Percentiles rank a stretch among this genome's conserved stretches.
phyloP scores from a whole-genome alignment of 1,284 basidiomycete genomes.

The Trichosporon faecale region DNA sequence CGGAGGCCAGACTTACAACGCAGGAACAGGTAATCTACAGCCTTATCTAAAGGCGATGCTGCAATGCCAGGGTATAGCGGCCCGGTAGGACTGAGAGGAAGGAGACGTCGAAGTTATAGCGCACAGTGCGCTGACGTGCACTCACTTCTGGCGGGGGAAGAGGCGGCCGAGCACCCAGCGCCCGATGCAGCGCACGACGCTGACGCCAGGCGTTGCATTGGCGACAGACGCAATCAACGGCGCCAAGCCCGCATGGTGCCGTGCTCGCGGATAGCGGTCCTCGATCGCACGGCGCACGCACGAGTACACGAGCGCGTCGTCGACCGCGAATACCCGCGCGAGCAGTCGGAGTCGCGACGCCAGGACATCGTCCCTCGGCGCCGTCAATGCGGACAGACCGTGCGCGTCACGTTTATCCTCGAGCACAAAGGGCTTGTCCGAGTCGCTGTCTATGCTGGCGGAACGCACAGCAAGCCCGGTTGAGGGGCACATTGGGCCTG shows the following conservation, averaged over 20 bases:
- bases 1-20: neutral
- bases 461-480: conserved; percentile 21
- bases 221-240: conserved; percentile 33
- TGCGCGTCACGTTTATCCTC: neutral
- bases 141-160: conserved; percentile 22
- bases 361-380: conserved; percentile 14
- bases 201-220: conserved; percentile 31
- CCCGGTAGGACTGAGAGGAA: neutral
- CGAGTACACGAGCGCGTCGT: conserved; percentile 46
- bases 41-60: neutral
- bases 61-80: neutral
- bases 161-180: conserved; percentile 37
- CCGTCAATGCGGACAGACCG: neutral
- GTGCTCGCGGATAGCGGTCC: conserved; percentile 39
- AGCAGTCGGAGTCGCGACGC: conserved; percentile 32
- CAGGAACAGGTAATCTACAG: neutral
- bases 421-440: conserved; percentile 13
- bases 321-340: conserved; percentile 42
- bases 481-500: conserved; percentile 32
- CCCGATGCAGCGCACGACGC: conserved; percentile 33
- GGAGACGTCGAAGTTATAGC: neutral
- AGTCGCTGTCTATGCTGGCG: conserved; percentile 32
- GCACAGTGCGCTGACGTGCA: neutral
- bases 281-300: conserved; percentile 44
- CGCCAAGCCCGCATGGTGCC: conserved; percentile 40